phyloP scores from a whole-genome alignment of 306 rosid genomes.

The Prunus davidiana region DNA sequence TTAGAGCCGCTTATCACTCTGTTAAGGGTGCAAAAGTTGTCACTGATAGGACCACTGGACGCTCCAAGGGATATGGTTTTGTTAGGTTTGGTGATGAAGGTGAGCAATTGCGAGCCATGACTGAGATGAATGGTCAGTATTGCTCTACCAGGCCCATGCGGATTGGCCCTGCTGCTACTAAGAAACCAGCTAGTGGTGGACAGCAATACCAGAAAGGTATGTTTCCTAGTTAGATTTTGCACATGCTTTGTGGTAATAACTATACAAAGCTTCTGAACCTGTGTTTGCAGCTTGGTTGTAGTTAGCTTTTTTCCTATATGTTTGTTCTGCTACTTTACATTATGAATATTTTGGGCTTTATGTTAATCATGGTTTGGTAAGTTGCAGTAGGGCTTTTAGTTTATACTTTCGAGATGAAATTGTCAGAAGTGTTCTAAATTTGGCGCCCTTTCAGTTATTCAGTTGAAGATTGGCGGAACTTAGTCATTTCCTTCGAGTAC shows the following conservation, averaged over 20 bases:
- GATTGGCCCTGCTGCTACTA: conserved; percentile 61
- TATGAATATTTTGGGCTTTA: not conserved
- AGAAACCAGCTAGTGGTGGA: conserved; percentile 42
- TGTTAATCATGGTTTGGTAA: conserved; percentile 12
- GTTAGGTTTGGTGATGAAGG: conserved; percentile 57
- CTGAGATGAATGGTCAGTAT: conserved; percentile 59
- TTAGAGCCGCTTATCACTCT: conserved; percentile 39
- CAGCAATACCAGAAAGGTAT: conserved; percentile 55
- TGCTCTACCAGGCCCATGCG: conserved; percentile 72
- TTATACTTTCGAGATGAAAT: not conserved
- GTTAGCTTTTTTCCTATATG: not conserved
- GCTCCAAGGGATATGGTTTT: conserved; percentile 69
- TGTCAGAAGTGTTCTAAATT: conserved; percentile 3
- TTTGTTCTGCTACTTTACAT: not conserved
- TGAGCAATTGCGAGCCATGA: conserved; percentile 60
- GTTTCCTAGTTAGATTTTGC: not conserved
- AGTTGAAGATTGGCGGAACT: conserved; percentile 36
- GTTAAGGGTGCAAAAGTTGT: conserved; percentile 71
- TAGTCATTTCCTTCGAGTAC: conserved; percentile 55
- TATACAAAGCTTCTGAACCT: not conserved
- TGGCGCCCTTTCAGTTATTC: conserved; percentile 21
- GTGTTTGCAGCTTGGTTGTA: not conserved
- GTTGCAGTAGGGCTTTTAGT: conserved; percentile 5
- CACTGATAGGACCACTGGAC: conserved; percentile 61
- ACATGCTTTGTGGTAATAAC: not conserved